These are phyloP conservation scores for Neurospora hispaniola DNA, from an alignment of 495 filamentous ascomycete species.

Conservation along the genomic window DNA sequence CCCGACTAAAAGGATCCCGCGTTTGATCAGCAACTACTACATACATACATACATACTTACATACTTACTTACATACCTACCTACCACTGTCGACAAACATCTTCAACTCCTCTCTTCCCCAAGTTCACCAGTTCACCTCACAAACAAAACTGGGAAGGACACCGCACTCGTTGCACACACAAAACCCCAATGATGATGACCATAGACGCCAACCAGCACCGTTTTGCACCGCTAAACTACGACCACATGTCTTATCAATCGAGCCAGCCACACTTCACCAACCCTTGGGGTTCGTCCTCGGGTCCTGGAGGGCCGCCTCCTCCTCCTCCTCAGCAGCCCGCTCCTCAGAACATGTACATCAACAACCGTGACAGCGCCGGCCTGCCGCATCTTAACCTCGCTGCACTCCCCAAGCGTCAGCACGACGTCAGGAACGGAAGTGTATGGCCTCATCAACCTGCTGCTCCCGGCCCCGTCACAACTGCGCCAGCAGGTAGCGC, in stretches of 20 bases:
- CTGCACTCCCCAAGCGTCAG: slow-evolving; percentile 29
- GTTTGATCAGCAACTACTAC: slow-evolving; percentile 38
- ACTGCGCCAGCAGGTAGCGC: slow-evolving; percentile 63
- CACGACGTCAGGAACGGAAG: slow-evolving; percentile 19
- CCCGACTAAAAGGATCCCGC: slow-evolving; percentile 34
- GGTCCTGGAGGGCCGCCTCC: slow-evolving; percentile 11
- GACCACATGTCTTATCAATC: slow-evolving; percentile 55
- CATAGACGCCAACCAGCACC: slow-evolving; percentile 73
- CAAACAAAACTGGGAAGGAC: slow-evolving; percentile 9
- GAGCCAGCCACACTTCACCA: slow-evolving; percentile 75
- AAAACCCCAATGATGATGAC: slow-evolving; percentile 64
- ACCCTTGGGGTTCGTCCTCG: slow-evolving; percentile 65
- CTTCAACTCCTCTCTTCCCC: neutral
- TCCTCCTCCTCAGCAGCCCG: slow-evolving; percentile 18
- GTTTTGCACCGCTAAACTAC: slow-evolving; percentile 72
- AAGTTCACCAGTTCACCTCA: neutral
- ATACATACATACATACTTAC: slow-evolving; percentile 21
- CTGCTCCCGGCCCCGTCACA: slow-evolving; percentile 52
- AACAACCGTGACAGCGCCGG: slow-evolving; percentile 20
- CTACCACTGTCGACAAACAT: slow-evolving; percentile 14
- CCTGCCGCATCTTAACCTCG: slow-evolving; percentile 35
- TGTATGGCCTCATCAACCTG: slow-evolving; percentile 55
- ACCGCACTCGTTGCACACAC: slow-evolving; percentile 5
- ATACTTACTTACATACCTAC: slow-evolving; percentile 18
- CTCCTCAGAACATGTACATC: slow-evolving; percentile 46